Evolutionary conservation across 1,284 basidiomycete genomes (phyloP), one percentile per base, ranked within the genome.

Genomic region (Erythrobasidium hasegawianum): DNA sequence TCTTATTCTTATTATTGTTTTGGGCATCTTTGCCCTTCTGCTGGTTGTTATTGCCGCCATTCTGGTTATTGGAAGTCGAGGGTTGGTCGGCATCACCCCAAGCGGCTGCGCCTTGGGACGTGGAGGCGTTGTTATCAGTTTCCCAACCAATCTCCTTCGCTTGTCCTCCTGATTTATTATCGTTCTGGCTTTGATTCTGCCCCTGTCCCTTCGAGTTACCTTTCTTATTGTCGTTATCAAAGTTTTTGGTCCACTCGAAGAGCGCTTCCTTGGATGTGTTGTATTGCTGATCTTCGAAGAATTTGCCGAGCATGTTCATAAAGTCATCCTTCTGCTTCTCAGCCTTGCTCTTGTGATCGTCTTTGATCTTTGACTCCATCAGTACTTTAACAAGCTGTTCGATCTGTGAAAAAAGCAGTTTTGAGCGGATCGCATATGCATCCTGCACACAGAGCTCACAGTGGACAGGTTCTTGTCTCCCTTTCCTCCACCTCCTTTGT

Each of bases 361-460:
- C 62, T 20, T 49, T 41, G 14, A 65, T 58, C 41, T 65, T 57
- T 38, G 62, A 24, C 45, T 65, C 62, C 4, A 49, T 22, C 5
- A 65, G 45, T 9, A 65, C 29, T 47, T 65, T 65, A 55, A 65
- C 43, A 14, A 65, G 26, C 33, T 50, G 43, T 41, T 65, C 38
- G 24, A 47, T 43, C 62, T 65, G 62, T n/a, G n/a, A n/a, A n/a
- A 20, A 26, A 47, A 43, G 18, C 38, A 11, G n/a, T n/a, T n/a
- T n/a, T n/a, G n/a, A n/a, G n/a, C n/a, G n/a, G n/a, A 10, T 22
- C 18, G 16, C 27, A 13, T 43, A 40, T 18, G 24, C 10, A 3
- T 24, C 10, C 38, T 58, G n/a, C n/a, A n/a, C n/a, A 3, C 22
- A 18, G 27, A 26, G 58, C 62, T 13, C 20, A 65, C 62, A 14